Conservation (phyloP, 371 early-diverging fungal species). For the Dinochytrium kinnereticum region DNA sequence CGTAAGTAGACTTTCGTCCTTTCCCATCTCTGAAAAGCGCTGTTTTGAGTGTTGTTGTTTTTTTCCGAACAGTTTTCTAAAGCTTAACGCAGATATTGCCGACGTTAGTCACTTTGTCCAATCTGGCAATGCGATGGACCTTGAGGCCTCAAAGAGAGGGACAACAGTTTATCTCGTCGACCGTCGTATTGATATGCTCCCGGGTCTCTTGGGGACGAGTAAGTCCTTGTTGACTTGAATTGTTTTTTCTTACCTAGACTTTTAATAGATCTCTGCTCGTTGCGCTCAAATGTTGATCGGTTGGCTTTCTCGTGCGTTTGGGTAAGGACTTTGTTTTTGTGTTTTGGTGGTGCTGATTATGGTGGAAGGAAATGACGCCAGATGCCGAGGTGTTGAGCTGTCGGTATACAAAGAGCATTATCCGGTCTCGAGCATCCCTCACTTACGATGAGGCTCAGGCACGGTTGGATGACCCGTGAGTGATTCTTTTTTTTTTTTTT, state of each 20-base stretch:
- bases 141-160: slow-evolving; percentile 87
- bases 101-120: slow-evolving; percentile 98
- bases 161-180: slow-evolving; percentile 96
- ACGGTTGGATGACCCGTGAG: slow-evolving; percentile 84
- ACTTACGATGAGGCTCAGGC: slow-evolving; percentile 98
- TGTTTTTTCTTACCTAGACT: slow-evolving; percentile 13
- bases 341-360: not conserved
- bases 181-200: slow-evolving; percentile 98
- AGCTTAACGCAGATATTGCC: slow-evolving; percentile 86
- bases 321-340: slow-evolving; percentile 31
- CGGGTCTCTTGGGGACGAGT: slow-evolving; percentile 84
- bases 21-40: no score
- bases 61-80: no score
- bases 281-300: slow-evolving; percentile 89
- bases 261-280: slow-evolving; percentile 80
- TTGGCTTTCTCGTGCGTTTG: slow-evolving; percentile 87
- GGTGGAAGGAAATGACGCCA: slow-evolving; percentile 66
- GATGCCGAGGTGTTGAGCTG: slow-evolving; percentile 78
- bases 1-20: slow-evolving; percentile 64
- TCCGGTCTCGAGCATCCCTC: slow-evolving; percentile 90
- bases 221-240: not conserved
- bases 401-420: slow-evolving; percentile 86
- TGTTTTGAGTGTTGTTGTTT: no score
- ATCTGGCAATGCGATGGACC: slow-evolving; percentile 82
- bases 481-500: slow-evolving; percentile 2